phyloP scores from a whole-genome alignment of 805 yeast genomes.

The Saccharomycopsis malanga region DNA sequence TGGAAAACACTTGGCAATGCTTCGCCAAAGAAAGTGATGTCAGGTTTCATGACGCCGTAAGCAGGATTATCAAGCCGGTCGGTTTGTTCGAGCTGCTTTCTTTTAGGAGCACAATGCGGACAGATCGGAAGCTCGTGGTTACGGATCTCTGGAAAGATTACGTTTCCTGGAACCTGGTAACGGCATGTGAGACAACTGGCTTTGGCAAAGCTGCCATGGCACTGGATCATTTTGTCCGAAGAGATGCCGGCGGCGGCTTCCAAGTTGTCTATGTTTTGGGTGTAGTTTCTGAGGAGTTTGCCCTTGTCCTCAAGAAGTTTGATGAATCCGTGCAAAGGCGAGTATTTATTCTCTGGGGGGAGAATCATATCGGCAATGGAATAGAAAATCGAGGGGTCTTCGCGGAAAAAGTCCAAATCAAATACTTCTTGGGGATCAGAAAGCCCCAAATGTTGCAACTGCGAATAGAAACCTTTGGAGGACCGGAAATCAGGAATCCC shows the following conservation, averaged over 20 bases:
- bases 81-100: conserved; percentile 30
- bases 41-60: conserved; percentile 84
- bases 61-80: conserved; percentile 30
- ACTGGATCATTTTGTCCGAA: conserved; percentile 65
- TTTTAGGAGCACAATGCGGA: conserved; percentile 50
- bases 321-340: conserved; percentile 80
- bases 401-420: conserved; percentile 60
- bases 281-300: conserved; percentile 74
- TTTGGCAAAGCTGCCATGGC: conserved; percentile 88
- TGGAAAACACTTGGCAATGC: conserved; percentile 68
- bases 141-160: conserved; percentile 53
- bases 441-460: conserved; percentile 58
- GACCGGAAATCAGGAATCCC: conserved; percentile 94
- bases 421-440: conserved; percentile 90
- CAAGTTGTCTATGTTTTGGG: conserved; percentile 85
- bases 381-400: conserved; percentile 75
- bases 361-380: conserved; percentile 80
- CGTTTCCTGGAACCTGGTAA: conserved; percentile 56
- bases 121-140: conserved; percentile 61
- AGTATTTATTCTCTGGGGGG: conserved; percentile 60
- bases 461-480: conserved; percentile 74
- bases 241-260: conserved; percentile 75
- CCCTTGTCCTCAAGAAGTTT: conserved; percentile 65
- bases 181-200: conserved; percentile 81
- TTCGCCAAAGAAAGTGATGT: conserved; percentile 89